Evolutionary conservation across 768 basidiomycete genomes (phyloP).

Genomic region (Boletus barrowsii): DNA sequence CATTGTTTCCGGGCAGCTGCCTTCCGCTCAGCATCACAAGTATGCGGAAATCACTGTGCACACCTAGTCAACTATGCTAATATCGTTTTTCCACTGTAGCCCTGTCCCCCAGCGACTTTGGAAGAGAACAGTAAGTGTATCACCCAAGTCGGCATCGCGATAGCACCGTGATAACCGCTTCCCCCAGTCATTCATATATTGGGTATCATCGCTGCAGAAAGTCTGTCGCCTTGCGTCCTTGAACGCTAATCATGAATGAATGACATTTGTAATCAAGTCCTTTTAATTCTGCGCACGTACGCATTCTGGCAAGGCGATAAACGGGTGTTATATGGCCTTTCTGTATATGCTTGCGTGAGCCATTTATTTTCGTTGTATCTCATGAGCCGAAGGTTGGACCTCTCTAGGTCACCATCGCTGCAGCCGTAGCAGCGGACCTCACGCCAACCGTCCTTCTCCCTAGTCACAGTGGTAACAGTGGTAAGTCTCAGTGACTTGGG

Average conservation of each 20-base stretch:
- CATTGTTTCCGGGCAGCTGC: not conserved
- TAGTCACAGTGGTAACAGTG: too few species aligned
- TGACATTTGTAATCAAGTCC: constrained; percentile 1
- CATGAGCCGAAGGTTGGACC: too few species aligned
- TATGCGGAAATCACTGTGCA: not conserved
- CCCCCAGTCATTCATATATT: constrained; percentile 10
- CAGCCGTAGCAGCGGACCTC: constrained; percentile 1
- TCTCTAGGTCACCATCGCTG: constrained; percentile 7
- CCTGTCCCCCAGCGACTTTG: not conserved
- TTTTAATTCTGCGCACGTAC: constrained; percentile 18
- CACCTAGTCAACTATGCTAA: too few species aligned
- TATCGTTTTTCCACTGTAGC: not conserved
- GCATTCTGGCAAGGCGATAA: constrained; percentile 19
- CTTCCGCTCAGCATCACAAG: constrained; percentile 6
- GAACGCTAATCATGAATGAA: not conserved
- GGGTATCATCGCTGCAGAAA: constrained; percentile 9
- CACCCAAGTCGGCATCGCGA: not conserved
- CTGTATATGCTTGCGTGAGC: constrained; percentile 9
- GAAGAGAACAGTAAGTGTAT: constrained; percentile 9
- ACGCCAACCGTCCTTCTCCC: constrained; percentile 4
- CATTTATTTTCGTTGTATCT: too few species aligned
- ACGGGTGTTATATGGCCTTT: constrained; percentile 10
- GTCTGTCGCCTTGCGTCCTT: not conserved
- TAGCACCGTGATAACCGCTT: too few species aligned
- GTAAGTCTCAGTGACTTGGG: not conserved